A percentile compares a stretch with the other conserved stretches of the same genome.
Evolutionary conservation across 192 early-diverging fungal genomes (phyloP).

Genomic region (Diversispora epigaea): DNA sequence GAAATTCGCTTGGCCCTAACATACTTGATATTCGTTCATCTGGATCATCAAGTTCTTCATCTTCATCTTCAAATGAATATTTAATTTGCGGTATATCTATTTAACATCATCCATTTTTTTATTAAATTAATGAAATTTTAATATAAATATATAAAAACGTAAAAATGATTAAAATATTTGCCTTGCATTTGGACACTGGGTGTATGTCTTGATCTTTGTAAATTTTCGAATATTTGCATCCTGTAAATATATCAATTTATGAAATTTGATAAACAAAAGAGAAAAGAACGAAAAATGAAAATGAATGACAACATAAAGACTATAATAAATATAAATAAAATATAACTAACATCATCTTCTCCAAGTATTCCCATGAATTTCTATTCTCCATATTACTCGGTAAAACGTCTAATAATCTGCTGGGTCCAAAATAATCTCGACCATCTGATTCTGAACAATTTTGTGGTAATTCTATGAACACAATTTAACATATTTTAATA

Average conservation of each 20-base stretch:
- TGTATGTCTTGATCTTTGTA: conserved; percentile 68
- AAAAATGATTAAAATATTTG: not conserved
- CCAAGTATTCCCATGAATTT: conserved; percentile 67
- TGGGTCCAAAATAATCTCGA: conserved; percentile 87
- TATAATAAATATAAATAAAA: not conserved
- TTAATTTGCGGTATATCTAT: conserved; percentile 11
- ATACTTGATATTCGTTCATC: conserved; percentile 61
- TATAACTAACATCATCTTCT: conserved; percentile 2
- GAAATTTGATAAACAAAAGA: not conserved
- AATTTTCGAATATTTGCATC: conserved; percentile 56
- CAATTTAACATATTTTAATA: not conserved
- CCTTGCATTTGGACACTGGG: conserved; percentile 85
- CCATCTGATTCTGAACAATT: not conserved
- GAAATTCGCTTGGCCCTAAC: not conserved
- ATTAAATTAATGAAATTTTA: not conserved
- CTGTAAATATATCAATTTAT: conserved; percentile 25
- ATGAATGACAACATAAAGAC: not conserved
- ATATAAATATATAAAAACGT: not conserved
- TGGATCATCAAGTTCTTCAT: conserved; percentile 64
- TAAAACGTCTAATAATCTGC: conserved; percentile 81
- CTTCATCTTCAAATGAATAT: conserved; percentile 34
- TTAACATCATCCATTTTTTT: not conserved
- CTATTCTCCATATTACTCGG: conserved; percentile 83
- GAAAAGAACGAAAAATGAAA: not conserved
- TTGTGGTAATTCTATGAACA: not conserved